Conservation (phyloP, 257 asterid species). For the Petunia axillaris region DNA sequence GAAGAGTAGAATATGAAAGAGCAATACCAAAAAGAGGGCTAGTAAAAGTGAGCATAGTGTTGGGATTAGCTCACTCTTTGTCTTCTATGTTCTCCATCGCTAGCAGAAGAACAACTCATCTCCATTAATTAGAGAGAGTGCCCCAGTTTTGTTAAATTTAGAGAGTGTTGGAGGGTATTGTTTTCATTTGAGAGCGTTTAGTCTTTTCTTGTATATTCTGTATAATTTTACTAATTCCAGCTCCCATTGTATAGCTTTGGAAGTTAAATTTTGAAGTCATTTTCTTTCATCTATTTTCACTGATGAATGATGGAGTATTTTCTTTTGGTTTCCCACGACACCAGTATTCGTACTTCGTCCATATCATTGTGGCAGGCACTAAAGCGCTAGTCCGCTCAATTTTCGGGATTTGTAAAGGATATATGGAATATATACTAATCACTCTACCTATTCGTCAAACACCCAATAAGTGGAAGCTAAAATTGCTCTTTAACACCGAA, state of each 20-base stretch:
- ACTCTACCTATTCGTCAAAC: too few relatives aligned
- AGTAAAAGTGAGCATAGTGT: constrained; percentile 32
- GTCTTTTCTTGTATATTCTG: not conserved
- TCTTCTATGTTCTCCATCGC: constrained; percentile 35
- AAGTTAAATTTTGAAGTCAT: not conserved
- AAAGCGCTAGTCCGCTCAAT: too few relatives aligned
- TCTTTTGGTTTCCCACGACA: too few relatives aligned
- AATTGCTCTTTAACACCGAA: too few relatives aligned
- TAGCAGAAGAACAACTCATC: not conserved
- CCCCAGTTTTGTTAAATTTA: constrained; percentile 6
- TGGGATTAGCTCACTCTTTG: constrained; percentile 32
- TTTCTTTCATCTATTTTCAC: too few relatives aligned
- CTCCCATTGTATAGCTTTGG: not conserved
- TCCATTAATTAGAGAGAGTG: not conserved
- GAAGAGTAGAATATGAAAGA: constrained; percentile 13
- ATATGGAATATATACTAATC: too few relatives aligned
- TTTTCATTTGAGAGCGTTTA: not conserved
- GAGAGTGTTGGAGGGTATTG: not conserved
- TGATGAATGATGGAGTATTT: too few relatives aligned
- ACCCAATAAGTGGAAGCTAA: too few relatives aligned
- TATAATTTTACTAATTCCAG: not conserved
- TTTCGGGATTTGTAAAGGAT: too few relatives aligned
- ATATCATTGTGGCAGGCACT: too few relatives aligned
- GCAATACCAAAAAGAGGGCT: constrained; percentile 40
- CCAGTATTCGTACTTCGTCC: too few relatives aligned